Evolutionary conservation across 1,284 basidiomycete genomes (phyloP).

Genomic region (Takashimella koratensis): DNA sequence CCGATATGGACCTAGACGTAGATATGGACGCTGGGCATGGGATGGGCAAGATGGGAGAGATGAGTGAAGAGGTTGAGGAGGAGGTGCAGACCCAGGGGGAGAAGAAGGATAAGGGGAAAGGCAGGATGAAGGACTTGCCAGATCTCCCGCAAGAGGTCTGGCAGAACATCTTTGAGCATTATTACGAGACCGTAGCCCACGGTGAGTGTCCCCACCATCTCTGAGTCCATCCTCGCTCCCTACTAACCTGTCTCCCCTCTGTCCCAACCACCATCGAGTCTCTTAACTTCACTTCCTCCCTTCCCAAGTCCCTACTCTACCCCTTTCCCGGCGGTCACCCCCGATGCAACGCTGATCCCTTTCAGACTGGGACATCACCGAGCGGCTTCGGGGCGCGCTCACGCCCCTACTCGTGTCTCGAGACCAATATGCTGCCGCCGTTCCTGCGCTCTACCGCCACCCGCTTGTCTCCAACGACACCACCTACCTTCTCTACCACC

Average conservation of each 20-base stretch:
- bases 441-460: slow-evolving; percentile 25
- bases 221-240: too few species aligned
- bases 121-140: slow-evolving; percentile 20
- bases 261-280: neutral
- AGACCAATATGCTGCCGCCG: slow-evolving; percentile 13
- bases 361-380: slow-evolving; percentile 17
- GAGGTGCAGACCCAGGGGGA: neutral
- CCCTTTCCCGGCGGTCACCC: too few species aligned
- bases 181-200: slow-evolving; percentile 17
- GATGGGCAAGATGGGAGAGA: neutral
- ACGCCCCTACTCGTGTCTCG: slow-evolving; percentile 22
- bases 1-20: too few species aligned
- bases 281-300: neutral
- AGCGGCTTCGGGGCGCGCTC: slow-evolving; percentile 7
- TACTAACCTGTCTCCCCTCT: neutral
- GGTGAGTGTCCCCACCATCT: slow-evolving; percentile 12
- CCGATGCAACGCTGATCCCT: neutral
- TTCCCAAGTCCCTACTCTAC: neutral
- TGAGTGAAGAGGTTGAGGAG: neutral
- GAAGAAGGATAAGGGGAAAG: slow-evolving; percentile 23
- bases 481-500: slow-evolving; percentile 14
- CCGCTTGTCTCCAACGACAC: slow-evolving; percentile 19
- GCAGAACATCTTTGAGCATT: slow-evolving; percentile 25
- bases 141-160: slow-evolving; percentile 31
- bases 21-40: too few species aligned